Evolutionary conservation across 208 protist genomes (phyloP).

Genomic region (Porcisia deanei): DNA sequence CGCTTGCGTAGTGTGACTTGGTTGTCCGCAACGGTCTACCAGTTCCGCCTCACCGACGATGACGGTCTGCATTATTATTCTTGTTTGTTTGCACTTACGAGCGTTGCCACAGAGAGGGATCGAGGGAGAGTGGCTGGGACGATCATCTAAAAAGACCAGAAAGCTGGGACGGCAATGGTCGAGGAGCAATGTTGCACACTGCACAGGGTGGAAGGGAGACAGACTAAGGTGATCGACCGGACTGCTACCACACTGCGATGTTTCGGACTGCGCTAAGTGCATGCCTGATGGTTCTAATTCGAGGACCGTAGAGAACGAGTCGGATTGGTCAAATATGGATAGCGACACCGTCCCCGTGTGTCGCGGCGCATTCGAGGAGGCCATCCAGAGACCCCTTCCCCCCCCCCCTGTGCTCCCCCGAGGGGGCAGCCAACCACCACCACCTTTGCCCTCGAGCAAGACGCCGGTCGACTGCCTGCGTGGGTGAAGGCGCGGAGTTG

Average conservation of each 20-base stretch:
- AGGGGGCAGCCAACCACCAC: not conserved
- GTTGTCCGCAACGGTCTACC: constrained; percentile 14
- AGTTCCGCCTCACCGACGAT: constrained; percentile 8
- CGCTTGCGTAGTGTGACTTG: constrained; percentile 23
- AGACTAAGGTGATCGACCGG: not conserved
- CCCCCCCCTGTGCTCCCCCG: too few species aligned
- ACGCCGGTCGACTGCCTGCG: not conserved
- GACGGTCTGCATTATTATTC: constrained; percentile 11
- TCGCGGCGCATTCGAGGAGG: too few species aligned
- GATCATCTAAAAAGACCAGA: not conserved
- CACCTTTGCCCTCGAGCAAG: not conserved
- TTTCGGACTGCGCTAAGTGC: not conserved
- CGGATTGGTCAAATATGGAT: not conserved
- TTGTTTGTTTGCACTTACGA: constrained; percentile 1
- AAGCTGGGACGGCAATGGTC: not conserved
- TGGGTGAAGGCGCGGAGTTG: not conserved
- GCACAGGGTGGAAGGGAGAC: not conserved
- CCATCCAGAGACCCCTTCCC: too few species aligned
- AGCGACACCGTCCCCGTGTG: not conserved
- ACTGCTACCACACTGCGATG: not conserved
- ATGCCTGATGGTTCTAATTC: not conserved
- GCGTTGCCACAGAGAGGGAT: not conserved
- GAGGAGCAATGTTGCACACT: not conserved
- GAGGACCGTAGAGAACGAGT: not conserved
- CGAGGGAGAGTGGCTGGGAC: not conserved